Base-by-base conservation (phyloP, 805 yeast species). In the Saccharomyces eubayanus region DNA sequence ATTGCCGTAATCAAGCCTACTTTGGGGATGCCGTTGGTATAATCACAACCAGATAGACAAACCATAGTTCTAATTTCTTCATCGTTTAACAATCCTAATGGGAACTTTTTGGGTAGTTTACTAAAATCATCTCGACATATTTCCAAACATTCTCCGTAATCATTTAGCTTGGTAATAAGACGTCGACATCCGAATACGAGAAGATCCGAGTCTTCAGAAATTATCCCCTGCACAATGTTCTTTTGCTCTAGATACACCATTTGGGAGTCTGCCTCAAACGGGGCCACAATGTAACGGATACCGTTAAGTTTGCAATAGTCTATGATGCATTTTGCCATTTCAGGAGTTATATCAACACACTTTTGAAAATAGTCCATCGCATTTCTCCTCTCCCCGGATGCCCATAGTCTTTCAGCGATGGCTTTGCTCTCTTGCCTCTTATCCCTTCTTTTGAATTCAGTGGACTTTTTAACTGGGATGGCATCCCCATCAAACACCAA, bases 251-350 rank as follows among this genome's bases (percentile, higher is more conserved):
- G 75, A 62, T 84, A 89, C 9, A 91, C 98, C 86, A 94, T 81
- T 68, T 94, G 99, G 0, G 99, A 86, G 68, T 94, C 99, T 0
- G 99, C 99, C 71, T 94, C 99, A 66, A 89, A 94, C 0, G 99
- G 99, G 0, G 99, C 98, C 8, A 94, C 99, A 6, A 94, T 80
- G 62, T 80, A 92, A 55, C 76, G 78, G 49, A 94, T 81, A 1
- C 71, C 69, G 48, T 77, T 74, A 12, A 67, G 59, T 59, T 82
- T 83, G 57, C 95, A 75, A 62, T 79, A 85, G 45, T 84, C 86
- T 65, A 91, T 89, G 11, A 92, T 76, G 11, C 89, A 78, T 61
- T 87, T 87, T 5, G 97, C 97, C 94, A 94, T 90, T 57, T 82
- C 82, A 1, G 96, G 89, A 1, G 96, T 87, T 11, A 94, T 86